Conservation (phyloP, 805 yeast genomes). For the Scheffersomyces coipomensis region DNA sequence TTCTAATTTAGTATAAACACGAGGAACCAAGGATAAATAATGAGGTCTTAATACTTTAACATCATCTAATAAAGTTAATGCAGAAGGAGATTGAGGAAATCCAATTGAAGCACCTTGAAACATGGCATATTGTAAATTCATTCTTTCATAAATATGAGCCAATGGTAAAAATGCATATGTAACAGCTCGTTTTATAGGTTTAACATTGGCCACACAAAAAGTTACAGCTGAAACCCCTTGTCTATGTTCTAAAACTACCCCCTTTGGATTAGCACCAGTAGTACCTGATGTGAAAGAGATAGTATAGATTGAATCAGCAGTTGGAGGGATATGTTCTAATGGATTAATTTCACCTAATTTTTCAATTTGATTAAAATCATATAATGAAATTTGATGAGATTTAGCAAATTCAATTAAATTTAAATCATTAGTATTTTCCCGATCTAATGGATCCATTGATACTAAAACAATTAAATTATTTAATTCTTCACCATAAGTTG, state of each 20-base stretch:
- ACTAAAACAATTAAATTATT: slow-evolving; percentile 30
- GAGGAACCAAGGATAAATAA: slow-evolving; percentile 57
- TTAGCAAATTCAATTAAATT: slow-evolving; percentile 19
- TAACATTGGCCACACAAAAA: slow-evolving; percentile 24
- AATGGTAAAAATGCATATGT: slow-evolving; percentile 50
- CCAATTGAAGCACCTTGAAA: slow-evolving; percentile 50
- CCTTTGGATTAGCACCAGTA: slow-evolving; percentile 68
- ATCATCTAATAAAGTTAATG: slow-evolving; percentile 58
- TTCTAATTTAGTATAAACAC: slow-evolving; percentile 62
- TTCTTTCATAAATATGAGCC: slow-evolving; percentile 60
- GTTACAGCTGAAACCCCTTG: slow-evolving; percentile 51
- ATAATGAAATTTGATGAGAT: slow-evolving; percentile 13
- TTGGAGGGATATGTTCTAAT: slow-evolving; percentile 44
- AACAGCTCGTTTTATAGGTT: slow-evolving; percentile 23
- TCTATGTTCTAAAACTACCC: slow-evolving; percentile 57
- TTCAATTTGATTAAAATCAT: slow-evolving; percentile 33
- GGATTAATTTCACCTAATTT: slow-evolving; percentile 29
- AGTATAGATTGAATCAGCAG: slow-evolving; percentile 52
- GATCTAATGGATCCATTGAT: slow-evolving; percentile 36
- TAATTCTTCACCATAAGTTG: slow-evolving; percentile 19
- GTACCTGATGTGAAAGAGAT: slow-evolving; percentile 77
- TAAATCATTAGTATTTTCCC: slow-evolving; percentile 21
- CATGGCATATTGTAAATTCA: slow-evolving; percentile 41
- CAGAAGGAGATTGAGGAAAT: slow-evolving; percentile 46
- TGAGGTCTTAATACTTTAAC: slow-evolving; percentile 54